Percentiles rank a stretch among this genome's conserved stretches.
phyloP scores from a whole-genome alignment of 768 basidiomycete genomes.

The Pulveroboletus frians region DNA sequence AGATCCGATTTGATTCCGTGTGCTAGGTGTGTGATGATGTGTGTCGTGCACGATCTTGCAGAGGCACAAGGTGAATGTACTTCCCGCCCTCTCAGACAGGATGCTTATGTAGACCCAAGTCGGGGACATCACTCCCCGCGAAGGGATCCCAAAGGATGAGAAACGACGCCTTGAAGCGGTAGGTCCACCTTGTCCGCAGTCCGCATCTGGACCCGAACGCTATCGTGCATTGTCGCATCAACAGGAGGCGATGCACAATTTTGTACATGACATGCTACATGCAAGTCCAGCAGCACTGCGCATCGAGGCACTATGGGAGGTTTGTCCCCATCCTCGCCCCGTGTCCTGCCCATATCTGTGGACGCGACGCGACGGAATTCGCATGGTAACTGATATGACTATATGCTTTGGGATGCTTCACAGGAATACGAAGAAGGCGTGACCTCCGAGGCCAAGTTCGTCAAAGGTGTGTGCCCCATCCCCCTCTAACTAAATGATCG shows the following conservation, averaged over 20 bases:
- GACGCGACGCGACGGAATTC: neutral
- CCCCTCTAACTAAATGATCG: neutral
- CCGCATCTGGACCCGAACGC: neutral
- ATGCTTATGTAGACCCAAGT: conserved; percentile 40
- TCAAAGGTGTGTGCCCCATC: conserved; percentile 56
- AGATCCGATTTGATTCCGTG: no score
- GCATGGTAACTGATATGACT: neutral
- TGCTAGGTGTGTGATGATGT: conserved; percentile 76
- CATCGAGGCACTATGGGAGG: conserved; percentile 71
- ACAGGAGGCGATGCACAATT: conserved; percentile 87
- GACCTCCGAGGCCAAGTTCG: conserved; percentile 75
- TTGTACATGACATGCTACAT: conserved; percentile 87
- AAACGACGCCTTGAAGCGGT: conserved; percentile 76
- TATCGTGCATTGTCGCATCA: neutral
- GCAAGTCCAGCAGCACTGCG: conserved; percentile 59
- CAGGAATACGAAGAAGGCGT: conserved; percentile 81
- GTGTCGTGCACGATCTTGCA: conserved; percentile 89
- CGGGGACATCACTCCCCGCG: conserved; percentile 89
- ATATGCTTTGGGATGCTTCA: neutral
- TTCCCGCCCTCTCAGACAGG: neutral
- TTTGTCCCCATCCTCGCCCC: neutral
- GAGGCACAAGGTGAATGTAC: conserved; percentile 73
- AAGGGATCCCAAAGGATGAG: conserved; percentile 76
- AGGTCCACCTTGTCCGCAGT: conserved; percentile 9
- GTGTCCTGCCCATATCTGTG: neutral